Evolutionary conservation across 768 basidiomycete species (phyloP).

Genomic region (Serendipita sp.): DNA sequence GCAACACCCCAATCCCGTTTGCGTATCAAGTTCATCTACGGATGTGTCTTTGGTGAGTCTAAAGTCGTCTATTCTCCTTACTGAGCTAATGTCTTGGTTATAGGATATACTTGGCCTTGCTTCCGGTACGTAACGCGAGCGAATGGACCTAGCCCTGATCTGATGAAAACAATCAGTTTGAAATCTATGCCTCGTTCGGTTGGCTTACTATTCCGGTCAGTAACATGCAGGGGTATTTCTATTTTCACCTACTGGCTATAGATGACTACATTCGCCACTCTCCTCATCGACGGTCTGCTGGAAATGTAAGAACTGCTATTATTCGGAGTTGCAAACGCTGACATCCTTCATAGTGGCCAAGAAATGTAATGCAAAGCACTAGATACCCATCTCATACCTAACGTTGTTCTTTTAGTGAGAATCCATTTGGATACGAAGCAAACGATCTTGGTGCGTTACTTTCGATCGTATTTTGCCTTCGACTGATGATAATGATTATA

Average conservation of each 20-base stretch:
- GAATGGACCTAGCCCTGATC: not conserved
- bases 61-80: not conserved
- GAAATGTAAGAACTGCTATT: conserved; percentile 30
- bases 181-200: conserved; percentile 28
- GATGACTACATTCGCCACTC: conserved; percentile 44
- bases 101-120: conserved; percentile 21
- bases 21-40: conserved; percentile 54
- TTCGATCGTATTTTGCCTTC: no score
- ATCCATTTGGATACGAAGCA: conserved; percentile 51
- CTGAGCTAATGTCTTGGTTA: not conserved
- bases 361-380: not conserved
- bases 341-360: not conserved
- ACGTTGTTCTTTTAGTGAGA: conserved; percentile 29
- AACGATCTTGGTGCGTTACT: conserved; percentile 40
- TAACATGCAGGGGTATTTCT: not conserved
- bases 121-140: conserved; percentile 13
- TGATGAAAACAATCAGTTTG: conserved; percentile 25
- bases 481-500: conserved; percentile 10
- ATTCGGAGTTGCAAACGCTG: not conserved
- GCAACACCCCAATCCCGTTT: conserved; percentile 49
- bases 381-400: not conserved
- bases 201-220: conserved; percentile 38
- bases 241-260: conserved; percentile 7
- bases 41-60: conserved; percentile 38
- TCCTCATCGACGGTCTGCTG: conserved; percentile 49